Evolutionary conservation across 306 rosid genomes (phyloP).

Genomic region (Phaseolus lunatus): DNA sequence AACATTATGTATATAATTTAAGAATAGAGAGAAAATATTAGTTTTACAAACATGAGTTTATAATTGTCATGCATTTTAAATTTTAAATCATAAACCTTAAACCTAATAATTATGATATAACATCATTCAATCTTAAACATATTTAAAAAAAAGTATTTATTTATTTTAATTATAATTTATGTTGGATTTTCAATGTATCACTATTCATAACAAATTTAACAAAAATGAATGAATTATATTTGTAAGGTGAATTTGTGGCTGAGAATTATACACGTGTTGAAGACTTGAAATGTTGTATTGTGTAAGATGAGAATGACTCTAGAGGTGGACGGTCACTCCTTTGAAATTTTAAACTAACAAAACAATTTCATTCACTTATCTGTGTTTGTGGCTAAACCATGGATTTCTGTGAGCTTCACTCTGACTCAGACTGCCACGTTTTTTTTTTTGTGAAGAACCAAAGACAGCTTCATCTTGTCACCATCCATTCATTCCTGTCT

Average conservation of each 20-base stretch:
- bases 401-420: background rate
- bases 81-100: no score
- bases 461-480: conserved; percentile 8
- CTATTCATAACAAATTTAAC: no score
- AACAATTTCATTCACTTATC: conserved; percentile 28
- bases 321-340: conserved; percentile 52
- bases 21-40: no score
- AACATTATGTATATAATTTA: background rate
- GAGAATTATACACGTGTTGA: conserved; percentile 45
- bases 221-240: no score
- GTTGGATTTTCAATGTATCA: no score
- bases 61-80: no score
- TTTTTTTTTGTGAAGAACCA: background rate
- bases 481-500: background rate
- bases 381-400: background rate
- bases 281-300: background rate
- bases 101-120: no score
- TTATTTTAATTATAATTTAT: no score
- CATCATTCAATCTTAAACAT: no score
- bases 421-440: conserved; percentile 20
- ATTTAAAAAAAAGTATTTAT: no score
- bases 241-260: no score
- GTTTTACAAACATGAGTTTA: no score
- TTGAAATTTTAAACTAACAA: conserved; percentile 3
- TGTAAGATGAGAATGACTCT: conserved; percentile 50